Conservation (phyloP, 805 yeast genomes). For the Saturnispora sekii region DNA sequence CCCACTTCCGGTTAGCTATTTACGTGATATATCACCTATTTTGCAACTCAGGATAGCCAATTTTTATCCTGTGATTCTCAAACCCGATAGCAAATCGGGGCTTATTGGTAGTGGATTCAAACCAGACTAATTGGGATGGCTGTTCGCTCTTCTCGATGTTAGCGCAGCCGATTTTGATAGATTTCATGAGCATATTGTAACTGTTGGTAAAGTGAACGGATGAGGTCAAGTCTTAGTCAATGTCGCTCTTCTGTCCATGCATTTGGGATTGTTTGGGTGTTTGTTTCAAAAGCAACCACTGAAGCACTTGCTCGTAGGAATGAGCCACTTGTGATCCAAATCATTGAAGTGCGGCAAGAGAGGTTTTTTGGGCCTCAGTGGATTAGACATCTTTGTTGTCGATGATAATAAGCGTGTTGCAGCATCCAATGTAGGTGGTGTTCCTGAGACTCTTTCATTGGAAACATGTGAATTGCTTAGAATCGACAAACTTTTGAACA, state of each 20-base stretch:
- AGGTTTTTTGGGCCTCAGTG: not conserved
- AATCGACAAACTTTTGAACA: not conserved
- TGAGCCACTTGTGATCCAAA: not conserved
- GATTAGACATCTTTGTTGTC: not conserved
- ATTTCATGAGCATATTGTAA: not conserved
- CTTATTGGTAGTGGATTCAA: not conserved
- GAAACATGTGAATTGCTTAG: not conserved
- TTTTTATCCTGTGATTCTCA: not conserved
- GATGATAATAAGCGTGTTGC: not conserved
- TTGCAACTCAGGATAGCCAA: not conserved
- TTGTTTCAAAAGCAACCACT: not conserved
- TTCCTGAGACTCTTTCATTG: not conserved
- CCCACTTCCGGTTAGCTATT: not conserved
- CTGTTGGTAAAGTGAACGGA: not conserved
- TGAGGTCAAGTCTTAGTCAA: not conserved
- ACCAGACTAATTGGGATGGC: not conserved
- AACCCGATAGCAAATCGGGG: not conserved
- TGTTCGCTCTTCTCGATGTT: not conserved
- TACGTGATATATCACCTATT: not conserved
- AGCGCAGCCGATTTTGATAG: not conserved
- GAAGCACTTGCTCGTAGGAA: not conserved
- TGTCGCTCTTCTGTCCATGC: not conserved
- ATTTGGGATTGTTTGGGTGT: not conserved
- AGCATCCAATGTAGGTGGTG: not conserved
- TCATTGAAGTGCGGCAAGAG: not conserved